These are phyloP conservation scores for Hippophae gyantsensis DNA, from an alignment of 306 rosid genomes.

Conservation along the genomic window DNA sequence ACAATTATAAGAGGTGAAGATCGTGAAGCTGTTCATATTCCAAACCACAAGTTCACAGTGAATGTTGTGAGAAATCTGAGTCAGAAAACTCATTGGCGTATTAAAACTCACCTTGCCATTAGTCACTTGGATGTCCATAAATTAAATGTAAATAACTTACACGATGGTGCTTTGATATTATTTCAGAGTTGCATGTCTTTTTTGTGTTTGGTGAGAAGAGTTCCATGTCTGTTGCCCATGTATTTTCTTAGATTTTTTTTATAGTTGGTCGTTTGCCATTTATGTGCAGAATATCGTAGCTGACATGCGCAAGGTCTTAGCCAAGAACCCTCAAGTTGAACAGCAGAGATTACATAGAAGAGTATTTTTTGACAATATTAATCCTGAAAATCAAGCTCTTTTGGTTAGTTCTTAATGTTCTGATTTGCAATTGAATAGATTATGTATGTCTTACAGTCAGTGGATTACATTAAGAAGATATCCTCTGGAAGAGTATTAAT, in stretches of 20 bases:
- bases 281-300: conserved; percentile 73
- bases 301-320: conserved; percentile 92
- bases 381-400: conserved; percentile 82
- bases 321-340: conserved; percentile 93
- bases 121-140: conserved; percentile 88
- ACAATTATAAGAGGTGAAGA: conserved; percentile 93
- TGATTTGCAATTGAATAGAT: background rate
- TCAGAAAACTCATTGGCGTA: conserved; percentile 96
- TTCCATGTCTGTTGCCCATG: conserved; percentile 11
- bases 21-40: conserved; percentile 96
- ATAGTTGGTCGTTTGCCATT: conserved; percentile 6
- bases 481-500: too few relatives aligned
- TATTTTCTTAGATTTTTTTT: conserved; percentile 4
- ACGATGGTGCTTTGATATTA: conserved; percentile 5
- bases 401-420: conserved; percentile 53
- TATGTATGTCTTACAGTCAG: too few relatives aligned
- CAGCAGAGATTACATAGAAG: conserved; percentile 93
- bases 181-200: background rate
- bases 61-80: conserved; percentile 80
- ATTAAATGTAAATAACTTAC: conserved; percentile 48
- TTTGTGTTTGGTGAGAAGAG: background rate
- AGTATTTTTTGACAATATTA: conserved; percentile 78
- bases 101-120: conserved; percentile 84
- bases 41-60: conserved; percentile 91
- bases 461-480: too few relatives aligned